These are phyloP conservation scores for Chrysochromulina parva DNA, from an alignment of 78 protist species.

Conservation along the genomic window DNA sequence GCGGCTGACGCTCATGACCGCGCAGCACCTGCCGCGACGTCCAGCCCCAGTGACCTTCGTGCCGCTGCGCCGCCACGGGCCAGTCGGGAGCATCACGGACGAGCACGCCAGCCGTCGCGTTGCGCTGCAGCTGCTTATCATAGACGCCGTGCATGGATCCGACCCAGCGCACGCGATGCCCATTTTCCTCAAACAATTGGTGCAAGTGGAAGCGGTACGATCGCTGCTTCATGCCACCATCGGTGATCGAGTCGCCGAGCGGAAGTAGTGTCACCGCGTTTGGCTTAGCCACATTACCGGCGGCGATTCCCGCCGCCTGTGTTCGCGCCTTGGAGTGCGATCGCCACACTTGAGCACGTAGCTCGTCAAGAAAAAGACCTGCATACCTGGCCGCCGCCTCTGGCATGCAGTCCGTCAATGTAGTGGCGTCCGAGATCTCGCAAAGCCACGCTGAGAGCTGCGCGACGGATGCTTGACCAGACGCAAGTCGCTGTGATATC, in stretches of 20 bases:
- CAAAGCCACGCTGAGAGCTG: no score
- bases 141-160: conserved; percentile 16
- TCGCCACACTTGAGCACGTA: no score
- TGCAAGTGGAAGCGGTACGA: not conserved
- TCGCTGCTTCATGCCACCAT: not conserved
- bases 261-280: not conserved
- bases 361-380: no score
- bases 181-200: not conserved
- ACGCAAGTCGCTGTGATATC: no score
- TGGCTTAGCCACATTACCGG: no score
- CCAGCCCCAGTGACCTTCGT: conserved; percentile 27
- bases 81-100: not conserved
- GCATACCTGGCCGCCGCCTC: no score
- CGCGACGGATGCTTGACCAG: no score
- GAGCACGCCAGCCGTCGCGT: not conserved
- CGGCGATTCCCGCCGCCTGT: no score
- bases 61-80: conserved; percentile 3
- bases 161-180: not conserved
- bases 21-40: not conserved
- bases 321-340: no score
- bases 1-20: not conserved
- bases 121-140: not conserved
- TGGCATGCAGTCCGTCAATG: no score
- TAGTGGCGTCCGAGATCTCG: no score
- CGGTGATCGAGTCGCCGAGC: conserved; percentile 21